phyloP scores from a whole-genome alignment of 2,329 filamentous ascomycete species.

The Fusarium compactum region DNA sequence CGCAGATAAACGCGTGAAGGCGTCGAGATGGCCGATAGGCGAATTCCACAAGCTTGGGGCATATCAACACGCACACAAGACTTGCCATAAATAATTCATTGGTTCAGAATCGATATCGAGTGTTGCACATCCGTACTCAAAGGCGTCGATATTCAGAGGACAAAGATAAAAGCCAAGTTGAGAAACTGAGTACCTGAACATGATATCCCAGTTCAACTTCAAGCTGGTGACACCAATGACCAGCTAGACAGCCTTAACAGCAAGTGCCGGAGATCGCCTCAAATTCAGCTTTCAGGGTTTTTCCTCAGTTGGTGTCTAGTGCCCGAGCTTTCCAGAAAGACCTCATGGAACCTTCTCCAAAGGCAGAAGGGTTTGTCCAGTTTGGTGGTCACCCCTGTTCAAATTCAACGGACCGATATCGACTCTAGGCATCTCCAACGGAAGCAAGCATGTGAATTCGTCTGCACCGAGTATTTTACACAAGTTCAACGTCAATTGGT shows the following conservation, averaged over 20 bases:
- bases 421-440: not conserved
- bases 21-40: constrained; percentile 11
- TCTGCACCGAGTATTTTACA: constrained; percentile 5
- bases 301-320: constrained; percentile 3
- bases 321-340: constrained; percentile 17
- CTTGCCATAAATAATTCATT: not conserved
- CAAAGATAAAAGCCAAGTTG: not conserved
- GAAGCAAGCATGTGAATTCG: constrained; percentile 31
- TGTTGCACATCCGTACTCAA: not conserved
- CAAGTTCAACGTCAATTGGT: not conserved
- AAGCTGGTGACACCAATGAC: not conserved
- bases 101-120: not conserved
- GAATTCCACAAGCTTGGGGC: not conserved
- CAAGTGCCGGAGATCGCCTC: constrained; percentile 33
- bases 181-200: not conserved
- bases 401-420: constrained; percentile 28
- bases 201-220: not conserved
- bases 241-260: constrained; percentile 1
- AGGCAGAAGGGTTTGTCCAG: constrained; percentile 16
- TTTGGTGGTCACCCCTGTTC: constrained; percentile 25
- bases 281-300: constrained; percentile 32
- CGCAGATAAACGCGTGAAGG: constrained; percentile 9
- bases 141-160: not conserved
- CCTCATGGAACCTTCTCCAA: constrained; percentile 12
- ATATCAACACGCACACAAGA: not conserved